These are phyloP conservation scores for Pittosporum tobira DNA, from an alignment of 129 eudicot genomes.

Conservation along the genomic window DNA sequence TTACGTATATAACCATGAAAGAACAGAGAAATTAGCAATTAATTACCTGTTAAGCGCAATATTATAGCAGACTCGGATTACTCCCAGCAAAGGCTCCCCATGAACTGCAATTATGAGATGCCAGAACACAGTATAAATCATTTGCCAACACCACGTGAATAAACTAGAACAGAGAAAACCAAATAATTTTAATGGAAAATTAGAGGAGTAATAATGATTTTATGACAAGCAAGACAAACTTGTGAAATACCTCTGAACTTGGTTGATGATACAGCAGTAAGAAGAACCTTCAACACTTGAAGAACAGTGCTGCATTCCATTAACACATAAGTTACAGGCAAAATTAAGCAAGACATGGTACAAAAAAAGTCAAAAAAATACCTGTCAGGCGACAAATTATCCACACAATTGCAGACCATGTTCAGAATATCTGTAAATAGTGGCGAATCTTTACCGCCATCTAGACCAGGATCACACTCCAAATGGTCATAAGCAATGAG, in stretches of 20 bases:
- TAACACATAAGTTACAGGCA: constrained; percentile 12
- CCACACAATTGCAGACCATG: constrained; percentile 89
- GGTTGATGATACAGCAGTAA: constrained; percentile 91
- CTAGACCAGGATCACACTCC: constrained; percentile 99
- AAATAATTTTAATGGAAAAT: not conserved
- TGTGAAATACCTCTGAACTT: constrained; percentile 73
- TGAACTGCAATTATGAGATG: constrained; percentile 56
- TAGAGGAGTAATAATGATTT: not conserved
- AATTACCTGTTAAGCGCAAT: constrained; percentile 91
- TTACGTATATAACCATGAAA: constrained; percentile 7
- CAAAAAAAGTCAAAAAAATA: constrained; percentile 6
- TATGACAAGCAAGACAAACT: not conserved
- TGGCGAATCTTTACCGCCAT: constrained; percentile 65
- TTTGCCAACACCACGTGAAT: not conserved
- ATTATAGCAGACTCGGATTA: constrained; percentile 89
- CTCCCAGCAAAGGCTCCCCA: constrained; percentile 89
- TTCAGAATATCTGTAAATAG: constrained; percentile 66
- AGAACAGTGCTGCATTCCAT: constrained; percentile 77
- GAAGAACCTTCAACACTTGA: constrained; percentile 96
- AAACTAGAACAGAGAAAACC: not conserved
- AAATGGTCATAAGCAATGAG: constrained; percentile 96
- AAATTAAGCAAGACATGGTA: not conserved
- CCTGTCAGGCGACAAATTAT: constrained; percentile 95
- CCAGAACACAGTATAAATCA: not conserved
- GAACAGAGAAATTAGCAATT: constrained; percentile 1